phyloP scores from a whole-genome alignment of 257 asterid genomes.

The Solanum chilense region DNA sequence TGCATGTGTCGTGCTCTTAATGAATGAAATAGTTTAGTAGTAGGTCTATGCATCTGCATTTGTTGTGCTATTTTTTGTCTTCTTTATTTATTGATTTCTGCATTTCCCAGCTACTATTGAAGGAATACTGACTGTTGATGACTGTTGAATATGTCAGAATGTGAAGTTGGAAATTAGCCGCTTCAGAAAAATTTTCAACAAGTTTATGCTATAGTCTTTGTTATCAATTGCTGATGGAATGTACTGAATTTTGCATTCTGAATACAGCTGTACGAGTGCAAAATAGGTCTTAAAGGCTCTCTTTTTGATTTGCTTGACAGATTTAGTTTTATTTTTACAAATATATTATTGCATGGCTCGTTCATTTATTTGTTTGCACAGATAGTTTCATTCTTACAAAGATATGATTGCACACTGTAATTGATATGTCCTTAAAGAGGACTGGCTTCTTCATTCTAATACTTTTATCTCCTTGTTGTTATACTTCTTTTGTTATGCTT shows the following conservation, averaged over 20 bases:
- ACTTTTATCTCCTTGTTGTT: not conserved
- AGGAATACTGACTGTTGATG: not conserved
- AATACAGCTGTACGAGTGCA: not conserved
- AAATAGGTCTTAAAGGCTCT: not conserved
- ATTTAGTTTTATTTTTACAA: not conserved
- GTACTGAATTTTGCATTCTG: not conserved
- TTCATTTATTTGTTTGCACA: not conserved
- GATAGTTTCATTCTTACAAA: not conserved
- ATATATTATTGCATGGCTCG: not conserved
- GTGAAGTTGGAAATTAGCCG: not conserved
- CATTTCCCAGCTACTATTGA: not conserved
- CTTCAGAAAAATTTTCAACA: not conserved
- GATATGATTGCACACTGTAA: not conserved
- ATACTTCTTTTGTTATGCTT: not conserved
- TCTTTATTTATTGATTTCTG: not conserved
- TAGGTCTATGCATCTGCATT: not conserved
- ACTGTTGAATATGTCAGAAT: not conserved
- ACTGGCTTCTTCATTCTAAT: not conserved
- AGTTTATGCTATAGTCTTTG: not conserved
- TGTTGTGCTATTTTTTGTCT: not conserved
- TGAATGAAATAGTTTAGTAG: not conserved
- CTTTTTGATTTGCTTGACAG: not conserved
- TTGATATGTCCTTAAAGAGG: not conserved
- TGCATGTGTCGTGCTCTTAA: not conserved
- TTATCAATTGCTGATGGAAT: not conserved